Conservation (phyloP, 148 eudicot genomes). For the Diospyros kaki region DNA sequence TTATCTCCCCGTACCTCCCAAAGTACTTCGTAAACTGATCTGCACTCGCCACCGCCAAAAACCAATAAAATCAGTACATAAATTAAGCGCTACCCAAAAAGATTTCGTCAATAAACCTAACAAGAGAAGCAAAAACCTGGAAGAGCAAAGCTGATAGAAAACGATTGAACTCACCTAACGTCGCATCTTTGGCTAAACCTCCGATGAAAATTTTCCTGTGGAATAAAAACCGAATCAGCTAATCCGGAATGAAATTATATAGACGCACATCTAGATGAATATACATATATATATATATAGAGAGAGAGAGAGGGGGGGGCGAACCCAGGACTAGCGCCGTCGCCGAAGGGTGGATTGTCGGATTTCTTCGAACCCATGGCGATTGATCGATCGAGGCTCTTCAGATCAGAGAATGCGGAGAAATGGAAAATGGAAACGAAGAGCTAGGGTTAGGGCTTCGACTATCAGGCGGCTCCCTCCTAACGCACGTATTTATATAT, state of each 20-base stretch:
- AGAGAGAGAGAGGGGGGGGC: conserved; percentile 1
- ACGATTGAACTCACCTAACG: conserved; percentile 35
- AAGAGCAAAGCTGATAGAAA: background rate
- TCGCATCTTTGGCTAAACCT: conserved; percentile 58
- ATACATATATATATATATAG: no score
- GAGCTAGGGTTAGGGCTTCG: conserved; percentile 10
- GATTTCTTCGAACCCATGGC: conserved; percentile 44
- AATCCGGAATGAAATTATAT: background rate
- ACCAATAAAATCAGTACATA: background rate
- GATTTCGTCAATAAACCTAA: no score
- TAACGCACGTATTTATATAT: background rate
- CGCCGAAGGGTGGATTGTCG: conserved; percentile 41
- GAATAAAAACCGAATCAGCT: background rate
- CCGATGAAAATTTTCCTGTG: conserved; percentile 70
- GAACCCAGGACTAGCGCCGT: conserved; percentile 77
- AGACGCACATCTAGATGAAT: no score
- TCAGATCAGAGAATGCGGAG: background rate
- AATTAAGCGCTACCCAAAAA: background rate
- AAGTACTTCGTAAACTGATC: conserved; percentile 61
- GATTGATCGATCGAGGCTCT: background rate
- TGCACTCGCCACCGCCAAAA: conserved; percentile 23
- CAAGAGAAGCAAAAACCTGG: background rate
- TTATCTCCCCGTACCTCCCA: conserved; percentile 68
- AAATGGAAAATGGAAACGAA: background rate
- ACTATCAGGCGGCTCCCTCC: background rate